Evolutionary conservation across 1,284 basidiomycete genomes (phyloP), one percentile per base, ranked within the genome.

Genomic region (Phylloporus gajari): DNA sequence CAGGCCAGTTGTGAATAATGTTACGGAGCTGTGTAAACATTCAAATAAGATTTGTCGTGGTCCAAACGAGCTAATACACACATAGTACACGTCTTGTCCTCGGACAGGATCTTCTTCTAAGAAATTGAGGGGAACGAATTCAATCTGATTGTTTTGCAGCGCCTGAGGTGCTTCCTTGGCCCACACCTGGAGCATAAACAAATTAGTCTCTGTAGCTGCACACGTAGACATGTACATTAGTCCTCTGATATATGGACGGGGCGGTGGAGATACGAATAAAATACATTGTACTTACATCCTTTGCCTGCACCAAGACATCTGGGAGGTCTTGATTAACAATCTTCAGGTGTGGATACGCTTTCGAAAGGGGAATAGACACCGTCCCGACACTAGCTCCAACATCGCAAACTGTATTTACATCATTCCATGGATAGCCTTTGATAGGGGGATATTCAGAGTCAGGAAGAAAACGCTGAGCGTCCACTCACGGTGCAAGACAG

Each of bases 81-180:
- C 88, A 74, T 87, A 87, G 73, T 88, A 89, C 17, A 86, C 80
- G 65, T 88, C 84, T 48, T 84, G 84, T 1, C 79, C 83, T 27
- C 76, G 70, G 25, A 85, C 81, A 2, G 87, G 87, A 27, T 80
- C 71, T 61, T 84, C 83, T 53, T 78, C 76, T 51, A 89, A 85
- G 77, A 88, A 89, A 73, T 89, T 84, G n/a, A 89, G 75, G 3
- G 83, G 72, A 32, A 83, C 75, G 63, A 88, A 85, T 35, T 83
- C 73, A 9, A 88, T 80, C 7, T 78, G 80, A 5, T 80, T 78
- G 32, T 82, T 78, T 44, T 79, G 70, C 51, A 88, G 70, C 0
- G 81, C 83, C 35, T 81, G 78, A 0, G 84, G 84, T 3, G 75
- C 81, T 13, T 84, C 78, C 58, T 73, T 69, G 63, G 12, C 0